Conservation (phyloP, 148 eudicot species). For the Camellia sinensis region DNA sequence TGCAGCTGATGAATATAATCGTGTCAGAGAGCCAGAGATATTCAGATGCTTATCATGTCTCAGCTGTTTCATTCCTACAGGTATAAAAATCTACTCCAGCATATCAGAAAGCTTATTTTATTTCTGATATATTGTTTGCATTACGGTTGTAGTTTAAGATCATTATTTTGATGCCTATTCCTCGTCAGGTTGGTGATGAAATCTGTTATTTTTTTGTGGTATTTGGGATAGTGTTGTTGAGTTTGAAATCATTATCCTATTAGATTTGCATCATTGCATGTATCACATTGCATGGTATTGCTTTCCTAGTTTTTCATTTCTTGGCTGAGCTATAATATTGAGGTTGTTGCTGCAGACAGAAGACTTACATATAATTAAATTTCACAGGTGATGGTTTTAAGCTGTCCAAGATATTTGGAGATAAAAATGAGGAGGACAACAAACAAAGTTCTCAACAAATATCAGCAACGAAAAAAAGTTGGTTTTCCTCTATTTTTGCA, state of each 20-base stretch:
- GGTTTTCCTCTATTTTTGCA: conserved; percentile 37
- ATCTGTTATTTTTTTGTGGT: not conserved
- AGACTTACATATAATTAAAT: not conserved
- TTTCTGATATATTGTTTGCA: not conserved
- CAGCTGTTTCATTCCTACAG: conserved; percentile 66
- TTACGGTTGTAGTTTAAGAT: not conserved
- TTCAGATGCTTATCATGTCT: conserved; percentile 83
- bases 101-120: not conserved
- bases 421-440: conserved; percentile 24
- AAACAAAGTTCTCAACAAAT: conserved; percentile 18
- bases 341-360: not conserved
- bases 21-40: not conserved
- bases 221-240: not conserved
- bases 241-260: not conserved
- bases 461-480: conserved; percentile 28
- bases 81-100: conserved; percentile 30
- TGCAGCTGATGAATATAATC: conserved; percentile 10
- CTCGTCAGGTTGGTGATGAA: conserved; percentile 3
- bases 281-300: not conserved
- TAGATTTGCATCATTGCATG: not conserved
- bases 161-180: not conserved
- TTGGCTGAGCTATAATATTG: not conserved
- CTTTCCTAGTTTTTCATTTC: not conserved
- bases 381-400: conserved; percentile 40
- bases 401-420: conserved; percentile 36